Evolutionary conservation across 2,329 filamentous ascomycete genomes (phyloP).

Genomic region (Arthrobotrys sphaeroides): DNA sequence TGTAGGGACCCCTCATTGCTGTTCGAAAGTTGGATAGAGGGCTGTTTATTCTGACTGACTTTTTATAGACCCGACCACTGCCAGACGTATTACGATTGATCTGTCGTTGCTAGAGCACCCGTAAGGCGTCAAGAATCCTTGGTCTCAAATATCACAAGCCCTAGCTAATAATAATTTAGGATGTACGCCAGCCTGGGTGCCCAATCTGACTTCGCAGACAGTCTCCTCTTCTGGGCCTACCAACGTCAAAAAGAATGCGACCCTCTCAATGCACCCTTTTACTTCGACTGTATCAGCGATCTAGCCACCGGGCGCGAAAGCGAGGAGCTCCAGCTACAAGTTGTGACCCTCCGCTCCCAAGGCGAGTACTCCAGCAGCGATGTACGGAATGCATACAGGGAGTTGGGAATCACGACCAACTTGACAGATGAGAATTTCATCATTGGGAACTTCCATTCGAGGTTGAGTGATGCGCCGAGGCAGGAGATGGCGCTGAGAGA

Average conservation of each 20-base stretch:
- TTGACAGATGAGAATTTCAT: slow-evolving; percentile 69
- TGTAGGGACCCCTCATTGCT: slow-evolving; percentile 60
- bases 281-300: slow-evolving; percentile 72
- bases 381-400: slow-evolving; percentile 68
- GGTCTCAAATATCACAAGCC: slow-evolving; percentile 39
- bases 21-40: background rate
- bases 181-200: slow-evolving; percentile 72
- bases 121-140: slow-evolving; percentile 56
- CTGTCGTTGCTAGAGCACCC: slow-evolving; percentile 59
- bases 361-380: slow-evolving; percentile 69
- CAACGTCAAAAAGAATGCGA: slow-evolving; percentile 70
- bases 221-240: slow-evolving; percentile 71
- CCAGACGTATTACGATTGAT: slow-evolving; percentile 35
- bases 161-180: slow-evolving; percentile 59
- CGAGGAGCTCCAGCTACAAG: slow-evolving; percentile 68
- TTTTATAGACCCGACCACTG: background rate
- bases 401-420: slow-evolving; percentile 67
- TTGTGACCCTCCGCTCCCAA: slow-evolving; percentile 68
- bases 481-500: slow-evolving; percentile 69
- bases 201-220: slow-evolving; percentile 71
- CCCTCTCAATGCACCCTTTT: slow-evolving; percentile 67
- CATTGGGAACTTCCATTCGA: slow-evolving; percentile 70
- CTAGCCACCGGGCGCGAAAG: slow-evolving; percentile 69
- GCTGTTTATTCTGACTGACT: no score
- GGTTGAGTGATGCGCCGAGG: slow-evolving; percentile 67